phyloP scores from a whole-genome alignment of 1,284 basidiomycete genomes.

The Somion occarium region DNA sequence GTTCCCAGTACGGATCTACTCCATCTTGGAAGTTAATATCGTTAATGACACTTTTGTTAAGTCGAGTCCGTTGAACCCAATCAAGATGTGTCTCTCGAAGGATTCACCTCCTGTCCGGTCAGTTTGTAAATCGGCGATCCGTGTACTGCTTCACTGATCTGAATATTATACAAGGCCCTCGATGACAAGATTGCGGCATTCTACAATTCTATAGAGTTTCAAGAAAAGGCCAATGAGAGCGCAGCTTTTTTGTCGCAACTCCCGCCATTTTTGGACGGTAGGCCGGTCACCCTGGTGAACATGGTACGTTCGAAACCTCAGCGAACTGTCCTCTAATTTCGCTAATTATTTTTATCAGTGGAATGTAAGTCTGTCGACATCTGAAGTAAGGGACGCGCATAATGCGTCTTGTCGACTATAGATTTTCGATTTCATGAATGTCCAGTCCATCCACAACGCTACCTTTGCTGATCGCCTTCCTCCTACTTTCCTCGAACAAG shows the following conservation, averaged over 20 bases:
- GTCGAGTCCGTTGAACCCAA: conserved; percentile 42
- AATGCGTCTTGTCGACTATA: conserved; percentile 12
- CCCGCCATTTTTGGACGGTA: conserved; percentile 35
- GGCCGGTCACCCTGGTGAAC: conserved; percentile 36
- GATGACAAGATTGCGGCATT: conserved; percentile 24
- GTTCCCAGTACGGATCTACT: conserved; percentile 47
- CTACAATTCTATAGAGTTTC: conserved; percentile 33
- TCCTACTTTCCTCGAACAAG: conserved; percentile 31
- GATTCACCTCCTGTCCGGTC: conserved; percentile 41
- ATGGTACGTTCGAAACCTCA: conserved; percentile 24
- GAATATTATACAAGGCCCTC: conserved; percentile 19
- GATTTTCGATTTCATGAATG: conserved; percentile 50
- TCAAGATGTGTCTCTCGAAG: conserved; percentile 38
- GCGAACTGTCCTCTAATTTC: neutral
- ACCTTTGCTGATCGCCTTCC: conserved; percentile 30
- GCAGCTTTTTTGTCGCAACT: conserved; percentile 36
- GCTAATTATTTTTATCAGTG: conserved; percentile 21
- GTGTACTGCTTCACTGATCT: no score
- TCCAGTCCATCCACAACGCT: conserved; percentile 41
- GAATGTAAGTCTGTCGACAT: conserved; percentile 25
- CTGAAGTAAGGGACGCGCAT: neutral
- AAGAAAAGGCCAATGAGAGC: conserved; percentile 27
- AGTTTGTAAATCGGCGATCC: no score
- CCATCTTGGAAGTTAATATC: neutral
- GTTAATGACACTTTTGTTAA: conserved; percentile 6